A percentile compares a stretch with the other conserved stretches of the same genome.
Conservation (phyloP, 2,329 filamentous ascomycete genomes). For the Ophiocordyceps robertsii region DNA sequence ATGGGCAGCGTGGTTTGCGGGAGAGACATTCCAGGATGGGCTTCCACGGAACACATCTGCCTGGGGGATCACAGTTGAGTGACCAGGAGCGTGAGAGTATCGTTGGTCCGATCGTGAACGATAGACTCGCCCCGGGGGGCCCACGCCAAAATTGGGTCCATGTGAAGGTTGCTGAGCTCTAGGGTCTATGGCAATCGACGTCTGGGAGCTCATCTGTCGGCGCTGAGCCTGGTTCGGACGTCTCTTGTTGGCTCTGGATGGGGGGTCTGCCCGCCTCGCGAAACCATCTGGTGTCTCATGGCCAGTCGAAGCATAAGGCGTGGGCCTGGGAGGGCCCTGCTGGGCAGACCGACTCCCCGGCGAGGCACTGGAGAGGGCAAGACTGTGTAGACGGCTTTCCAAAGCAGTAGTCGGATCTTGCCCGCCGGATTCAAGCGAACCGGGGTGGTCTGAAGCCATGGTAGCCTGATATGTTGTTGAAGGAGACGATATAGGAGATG, state of each 20-base stretch:
- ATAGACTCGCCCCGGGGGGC: neutral
- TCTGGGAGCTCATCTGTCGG: slow-evolving; percentile 46
- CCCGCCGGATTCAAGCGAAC: neutral
- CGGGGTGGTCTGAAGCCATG: neutral
- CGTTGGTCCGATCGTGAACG: neutral
- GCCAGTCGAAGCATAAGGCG: neutral
- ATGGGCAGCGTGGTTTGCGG: neutral
- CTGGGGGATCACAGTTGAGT: neutral
- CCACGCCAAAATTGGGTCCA: neutral
- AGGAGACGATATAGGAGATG: neutral
- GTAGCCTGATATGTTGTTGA: neutral
- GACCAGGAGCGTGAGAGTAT: neutral
- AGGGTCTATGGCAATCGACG: slow-evolving; percentile 41
- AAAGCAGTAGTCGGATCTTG: slow-evolving; percentile 16
- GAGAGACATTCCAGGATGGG: neutral
- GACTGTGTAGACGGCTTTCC: slow-evolving; percentile 43
- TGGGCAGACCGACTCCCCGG: neutral
- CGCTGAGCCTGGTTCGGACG: slow-evolving; percentile 51
- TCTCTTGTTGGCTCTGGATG: slow-evolving; percentile 25
- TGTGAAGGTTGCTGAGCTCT: slow-evolving; percentile 17
- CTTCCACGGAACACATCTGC: neutral
- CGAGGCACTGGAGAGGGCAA: slow-evolving; percentile 43
- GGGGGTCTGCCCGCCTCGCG: neutral
- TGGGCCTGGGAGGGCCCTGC: no score
- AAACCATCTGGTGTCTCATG: neutral